phyloP scores from a whole-genome alignment of 768 basidiomycete genomes.

The Agaricus bisporus region DNA sequence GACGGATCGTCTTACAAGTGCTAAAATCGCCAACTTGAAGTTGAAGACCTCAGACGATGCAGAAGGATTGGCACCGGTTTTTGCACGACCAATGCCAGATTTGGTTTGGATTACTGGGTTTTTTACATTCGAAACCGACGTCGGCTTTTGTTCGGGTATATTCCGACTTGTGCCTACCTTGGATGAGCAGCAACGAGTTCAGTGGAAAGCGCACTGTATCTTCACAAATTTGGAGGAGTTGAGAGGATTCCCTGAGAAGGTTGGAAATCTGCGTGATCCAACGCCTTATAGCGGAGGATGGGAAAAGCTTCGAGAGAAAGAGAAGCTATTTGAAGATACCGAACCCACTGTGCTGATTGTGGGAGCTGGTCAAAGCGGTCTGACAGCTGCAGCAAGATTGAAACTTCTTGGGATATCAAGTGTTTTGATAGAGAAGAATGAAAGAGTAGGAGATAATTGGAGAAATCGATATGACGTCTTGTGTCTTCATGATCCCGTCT shows the following conservation, averaged over 20 bases:
- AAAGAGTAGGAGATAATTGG: conserved; percentile 57
- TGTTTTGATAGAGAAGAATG: conserved; percentile 53
- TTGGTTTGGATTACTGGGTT: conserved; percentile 42
- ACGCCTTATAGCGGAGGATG: conserved; percentile 30
- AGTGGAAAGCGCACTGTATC: conserved; percentile 47
- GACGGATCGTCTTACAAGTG: conserved; percentile 25
- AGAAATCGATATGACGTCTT: conserved; percentile 53
- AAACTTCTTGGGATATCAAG: conserved; percentile 45
- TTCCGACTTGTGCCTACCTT: conserved; percentile 36
- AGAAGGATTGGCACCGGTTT: conserved; percentile 12
- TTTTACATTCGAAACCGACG: conserved; percentile 40
- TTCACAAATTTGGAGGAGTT: conserved; percentile 47
- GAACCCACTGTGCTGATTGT: conserved; percentile 52
- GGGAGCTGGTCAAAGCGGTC: conserved; percentile 59
- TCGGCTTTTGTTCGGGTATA: conserved; percentile 38
- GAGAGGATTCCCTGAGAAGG: conserved; percentile 35
- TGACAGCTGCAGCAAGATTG: conserved; percentile 56
- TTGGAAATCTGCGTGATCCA: conserved; percentile 32
- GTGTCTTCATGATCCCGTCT: conserved; percentile 49
- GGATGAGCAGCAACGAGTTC: conserved; percentile 4
- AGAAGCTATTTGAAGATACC: conserved; percentile 34
- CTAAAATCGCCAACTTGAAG: conserved; percentile 22
- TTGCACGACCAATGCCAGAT: conserved; percentile 32
- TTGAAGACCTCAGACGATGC: conserved; percentile 19
- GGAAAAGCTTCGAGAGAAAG: conserved; percentile 30